Evolutionary conservation across 805 yeast genomes (phyloP), one percentile per base, ranked within the genome.

Genomic region (Kodamaea lidongshanica): DNA sequence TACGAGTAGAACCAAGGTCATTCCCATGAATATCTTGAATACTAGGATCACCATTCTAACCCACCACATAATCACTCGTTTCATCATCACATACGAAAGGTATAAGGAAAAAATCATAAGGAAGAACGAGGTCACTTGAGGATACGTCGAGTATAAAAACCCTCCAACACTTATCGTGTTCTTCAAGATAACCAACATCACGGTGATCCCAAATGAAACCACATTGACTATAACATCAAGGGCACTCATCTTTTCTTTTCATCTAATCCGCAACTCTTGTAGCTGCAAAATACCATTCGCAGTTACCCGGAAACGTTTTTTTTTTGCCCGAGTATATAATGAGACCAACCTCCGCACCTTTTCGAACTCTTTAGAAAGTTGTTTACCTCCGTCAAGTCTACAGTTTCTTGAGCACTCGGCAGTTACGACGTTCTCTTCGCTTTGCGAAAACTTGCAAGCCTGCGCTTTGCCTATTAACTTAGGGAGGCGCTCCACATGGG

Each of bases 391-490:
- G 53, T 46, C 42, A n/a, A n/a, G n/a, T n/a, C n/a, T n/a, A n/a
- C n/a, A n/a, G n/a, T n/a, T n/a, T n/a, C n/a, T 58, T 46, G 40
- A 30, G 40, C 29, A 40, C 45, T 39, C 46, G 58, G 38, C 37
- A 27, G 31, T 25, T 12, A 11, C 28, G 19, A 17, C 20, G 35
- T 30, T 35, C 35, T 52, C 50, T 39, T 47, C 39, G 45, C 27
- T 32, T 23, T 34, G 34, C 45, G 43, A 38, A 46, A 48, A 50
- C 48, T 37, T 15, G 35, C 33, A 25, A 34, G 33, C 39, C 30
- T 41, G 46, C 37, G 38, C 35, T 37, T 53, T 55, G 64, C 66
- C 65, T 58, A 59, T 59, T 59, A 42, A 45, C 27, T 59, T 59
- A 58, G 65, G 66, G 49, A 52, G 56, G 42, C 38, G 42, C 41